A percentile compares a stretch with the other conserved stretches of the same genome.
phyloP scores from a whole-genome alignment of 495 filamentous ascomycete species.

The Elaphomyces granulatus region DNA sequence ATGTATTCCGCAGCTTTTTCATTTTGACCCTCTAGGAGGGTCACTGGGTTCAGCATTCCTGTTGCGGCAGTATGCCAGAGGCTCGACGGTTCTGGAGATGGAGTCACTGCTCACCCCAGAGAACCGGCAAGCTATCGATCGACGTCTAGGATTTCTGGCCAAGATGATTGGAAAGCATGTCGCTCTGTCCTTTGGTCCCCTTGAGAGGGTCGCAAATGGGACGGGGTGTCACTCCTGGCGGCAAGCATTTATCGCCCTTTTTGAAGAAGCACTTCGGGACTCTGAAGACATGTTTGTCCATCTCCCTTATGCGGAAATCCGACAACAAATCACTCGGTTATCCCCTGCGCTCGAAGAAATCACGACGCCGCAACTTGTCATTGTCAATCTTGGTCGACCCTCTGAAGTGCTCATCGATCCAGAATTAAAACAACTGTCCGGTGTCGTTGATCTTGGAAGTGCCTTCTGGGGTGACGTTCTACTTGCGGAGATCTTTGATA shows the following conservation, averaged over 20 bases:
- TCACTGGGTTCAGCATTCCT: constrained; percentile 32
- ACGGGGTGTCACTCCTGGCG: constrained; percentile 43
- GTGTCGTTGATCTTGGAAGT: constrained; percentile 31
- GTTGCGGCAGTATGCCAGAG: constrained; percentile 34
- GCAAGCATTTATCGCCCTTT: constrained; percentile 42
- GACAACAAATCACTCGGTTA: constrained; percentile 34
- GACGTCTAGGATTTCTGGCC: constrained; percentile 21
- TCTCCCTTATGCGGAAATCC: constrained; percentile 49
- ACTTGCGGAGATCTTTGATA: constrained; percentile 32
- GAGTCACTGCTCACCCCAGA: constrained; percentile 19
- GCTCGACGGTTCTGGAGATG: constrained; percentile 29
- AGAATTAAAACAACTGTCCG: constrained; percentile 28
- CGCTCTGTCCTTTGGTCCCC: constrained; percentile 34
- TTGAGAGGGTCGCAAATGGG: constrained; percentile 32
- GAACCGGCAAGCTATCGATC: constrained; percentile 31
- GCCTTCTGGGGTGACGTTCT: constrained; percentile 37
- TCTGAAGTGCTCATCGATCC: constrained; percentile 45
- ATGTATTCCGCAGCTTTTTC: constrained; percentile 37
- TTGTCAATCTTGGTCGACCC: constrained; percentile 41
- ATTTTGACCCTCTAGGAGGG: constrained; percentile 29
- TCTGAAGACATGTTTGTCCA: constrained; percentile 55
- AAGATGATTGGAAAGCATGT: constrained; percentile 25
- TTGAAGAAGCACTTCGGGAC: constrained; percentile 51
- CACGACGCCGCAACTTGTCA: constrained; percentile 38
- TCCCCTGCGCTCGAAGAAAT: constrained; percentile 41